Evolutionary conservation across 805 yeast species (phyloP).

Genomic region (Pichia ethanolica): DNA sequence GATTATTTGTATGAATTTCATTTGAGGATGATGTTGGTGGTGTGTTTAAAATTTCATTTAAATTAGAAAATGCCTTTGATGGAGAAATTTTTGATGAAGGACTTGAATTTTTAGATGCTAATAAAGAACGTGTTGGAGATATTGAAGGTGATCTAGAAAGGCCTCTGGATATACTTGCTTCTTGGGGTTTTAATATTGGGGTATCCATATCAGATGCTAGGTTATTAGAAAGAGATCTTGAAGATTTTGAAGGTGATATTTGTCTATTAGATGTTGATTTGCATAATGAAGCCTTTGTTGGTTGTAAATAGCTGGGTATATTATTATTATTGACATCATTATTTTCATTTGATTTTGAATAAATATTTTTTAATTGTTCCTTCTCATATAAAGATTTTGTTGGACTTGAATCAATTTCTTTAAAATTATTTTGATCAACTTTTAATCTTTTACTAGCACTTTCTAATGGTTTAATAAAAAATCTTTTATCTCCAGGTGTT

Average conservation of each 20-base stretch:
- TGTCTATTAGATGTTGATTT: constrained; percentile 7
- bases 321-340: neutral
- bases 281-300: constrained; percentile 17
- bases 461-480: constrained; percentile 15
- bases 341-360: neutral
- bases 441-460: constrained; percentile 27
- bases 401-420: constrained; percentile 25
- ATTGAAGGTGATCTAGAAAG: constrained; percentile 5
- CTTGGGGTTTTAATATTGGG: constrained; percentile 1
- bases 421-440: constrained; percentile 18
- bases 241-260: constrained; percentile 10
- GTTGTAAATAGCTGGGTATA: constrained; percentile 18
- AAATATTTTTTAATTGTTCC: constrained; percentile 14
- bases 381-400: constrained; percentile 22
- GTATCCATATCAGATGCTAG: neutral
- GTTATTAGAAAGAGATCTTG: constrained; percentile 1
- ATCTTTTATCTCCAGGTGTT: constrained; percentile 24
- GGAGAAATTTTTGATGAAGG: constrained; percentile 12
- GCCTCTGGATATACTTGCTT: neutral
- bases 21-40: constrained; percentile 2
- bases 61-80: constrained; percentile 15
- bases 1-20: neutral
- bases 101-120: neutral
- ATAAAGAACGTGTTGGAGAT: constrained; percentile 7
- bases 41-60: constrained; percentile 9